A percentile compares a stretch with the other conserved stretches of the same genome.
Evolutionary conservation across 2,329 filamentous ascomycete genomes (phyloP).

Genomic region (Venturia carpophila): DNA sequence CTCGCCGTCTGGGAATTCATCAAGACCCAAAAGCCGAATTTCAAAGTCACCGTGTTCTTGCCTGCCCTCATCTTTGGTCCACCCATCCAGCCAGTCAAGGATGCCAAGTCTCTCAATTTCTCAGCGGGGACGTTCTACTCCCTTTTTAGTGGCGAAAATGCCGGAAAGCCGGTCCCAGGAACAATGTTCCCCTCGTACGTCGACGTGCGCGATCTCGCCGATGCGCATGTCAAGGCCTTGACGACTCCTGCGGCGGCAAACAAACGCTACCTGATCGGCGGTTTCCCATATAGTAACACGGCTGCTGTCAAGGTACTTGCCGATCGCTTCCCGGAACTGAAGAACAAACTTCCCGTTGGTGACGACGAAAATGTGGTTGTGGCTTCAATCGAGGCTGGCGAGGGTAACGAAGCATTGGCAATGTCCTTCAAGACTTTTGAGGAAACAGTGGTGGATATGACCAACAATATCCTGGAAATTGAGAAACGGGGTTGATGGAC

Average conservation of each 20-base stretch:
- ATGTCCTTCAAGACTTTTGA: constrained; percentile 25
- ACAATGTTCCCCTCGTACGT: constrained; percentile 47
- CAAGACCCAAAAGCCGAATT: constrained; percentile 35
- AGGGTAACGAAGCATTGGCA: constrained; percentile 22
- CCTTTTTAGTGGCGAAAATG: constrained; percentile 50
- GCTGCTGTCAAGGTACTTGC: constrained; percentile 40
- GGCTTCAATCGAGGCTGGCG: constrained; percentile 23
- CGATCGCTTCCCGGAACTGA: constrained; percentile 44
- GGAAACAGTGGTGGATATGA: constrained; percentile 25
- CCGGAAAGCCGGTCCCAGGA: constrained; percentile 50
- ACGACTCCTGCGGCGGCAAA: constrained; percentile 50
- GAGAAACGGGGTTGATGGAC: constrained; percentile 20
- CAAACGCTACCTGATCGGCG: constrained; percentile 55
- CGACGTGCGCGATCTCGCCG: constrained; percentile 50
- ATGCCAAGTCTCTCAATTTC: constrained; percentile 68
- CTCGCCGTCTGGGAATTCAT: constrained; percentile 49
- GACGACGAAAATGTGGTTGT: constrained; percentile 27
- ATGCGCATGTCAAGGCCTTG: constrained; percentile 52
- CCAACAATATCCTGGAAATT: constrained; percentile 24
- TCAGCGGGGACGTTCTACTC: constrained; percentile 47
- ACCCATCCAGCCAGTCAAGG: constrained; percentile 52
- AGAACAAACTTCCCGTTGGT: constrained; percentile 40
- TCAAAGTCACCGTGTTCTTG: constrained; percentile 47
- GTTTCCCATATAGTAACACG: constrained; percentile 42
- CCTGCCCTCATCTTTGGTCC: constrained; percentile 51